Conservation (phyloP, 2,329 filamentous ascomycete genomes). For the Delphinella strobiligena region DNA sequence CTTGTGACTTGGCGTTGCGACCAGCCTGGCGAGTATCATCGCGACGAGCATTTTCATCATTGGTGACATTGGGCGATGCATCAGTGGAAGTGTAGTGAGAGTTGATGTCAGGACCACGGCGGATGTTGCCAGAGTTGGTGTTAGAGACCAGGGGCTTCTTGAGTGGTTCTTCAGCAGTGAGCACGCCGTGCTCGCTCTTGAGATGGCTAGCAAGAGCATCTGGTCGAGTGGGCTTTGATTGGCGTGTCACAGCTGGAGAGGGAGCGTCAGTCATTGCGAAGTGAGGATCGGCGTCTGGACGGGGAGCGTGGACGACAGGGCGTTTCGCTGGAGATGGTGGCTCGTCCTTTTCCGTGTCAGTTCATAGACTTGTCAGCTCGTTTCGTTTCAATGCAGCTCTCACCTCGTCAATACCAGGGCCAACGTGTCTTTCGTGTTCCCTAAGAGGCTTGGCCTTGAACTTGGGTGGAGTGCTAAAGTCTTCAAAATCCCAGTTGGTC, state of each 20-base stretch:
- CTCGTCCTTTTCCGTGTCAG: constrained; percentile 33
- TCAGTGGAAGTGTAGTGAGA: constrained; percentile 69
- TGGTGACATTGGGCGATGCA: constrained; percentile 30
- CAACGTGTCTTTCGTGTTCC: constrained; percentile 63
- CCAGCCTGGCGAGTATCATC: constrained; percentile 22
- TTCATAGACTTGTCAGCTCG: no score
- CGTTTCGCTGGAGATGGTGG: constrained; percentile 47
- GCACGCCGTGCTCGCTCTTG: constrained; percentile 22
- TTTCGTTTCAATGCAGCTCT: constrained; percentile 17
- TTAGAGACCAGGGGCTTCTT: constrained; percentile 48
- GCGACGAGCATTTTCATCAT: constrained; percentile 14
- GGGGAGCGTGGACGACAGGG: constrained; percentile 51
- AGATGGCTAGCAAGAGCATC: constrained; percentile 21
- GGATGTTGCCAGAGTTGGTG: constrained; percentile 60
- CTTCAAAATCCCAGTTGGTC: constrained; percentile 77
- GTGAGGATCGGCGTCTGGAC: constrained; percentile 69
- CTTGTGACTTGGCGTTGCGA: constrained; percentile 1
- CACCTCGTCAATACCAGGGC: constrained; percentile 60
- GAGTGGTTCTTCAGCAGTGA: constrained; percentile 16
- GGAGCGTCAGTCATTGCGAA: constrained; percentile 75
- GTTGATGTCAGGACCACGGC: constrained; percentile 65
- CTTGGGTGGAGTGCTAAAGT: constrained; percentile 78
- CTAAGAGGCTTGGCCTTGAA: constrained; percentile 49
- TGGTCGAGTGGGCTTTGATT: constrained; percentile 15
- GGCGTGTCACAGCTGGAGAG: constrained; percentile 30